Evolutionary conservation across 345 rosid species (phyloP), one percentile per base, ranked within the genome.

Genomic region (Viola odorata): DNA sequence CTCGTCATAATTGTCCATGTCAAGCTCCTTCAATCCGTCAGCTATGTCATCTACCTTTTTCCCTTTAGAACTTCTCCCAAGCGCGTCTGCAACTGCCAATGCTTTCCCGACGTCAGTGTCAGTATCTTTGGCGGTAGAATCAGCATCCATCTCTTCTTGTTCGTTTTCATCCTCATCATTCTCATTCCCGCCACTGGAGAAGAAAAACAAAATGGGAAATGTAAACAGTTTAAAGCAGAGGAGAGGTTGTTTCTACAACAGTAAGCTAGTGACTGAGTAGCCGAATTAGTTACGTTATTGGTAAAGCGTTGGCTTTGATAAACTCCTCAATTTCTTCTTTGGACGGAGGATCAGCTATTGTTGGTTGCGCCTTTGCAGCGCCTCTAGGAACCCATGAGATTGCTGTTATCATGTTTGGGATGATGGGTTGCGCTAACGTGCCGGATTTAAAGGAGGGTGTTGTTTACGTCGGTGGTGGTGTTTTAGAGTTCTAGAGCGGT

Each of bases 371-470:
- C 72, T 83, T 90, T 10, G 85, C 57, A 51, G 82, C 82, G 44
- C 97, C 97, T 80, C 81, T 90, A 15, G 97, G 97, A 12, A 94
- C 77, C 97, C 97, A 94, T 54, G 97, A 80, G 3, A 85, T 61
- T 42, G 95, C 76, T 7, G 92, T 78, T 69, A 94, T 94, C 99
- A 94, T 90, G 56, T 53, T 84, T 67, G 32, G 32, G 32, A 23
- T 23, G 32, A 1, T 23, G 32, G 32, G 32, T 23, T 23, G 32
- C 32, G 32, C 32, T 23, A 23, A 23, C 1, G 32, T 23, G 32
- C 32, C 32, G 32, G 32, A 23, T 0, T 2, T 23, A 23, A 23
- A 23, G 32, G 32, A 23, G 32, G 2, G 32, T 23, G 1, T 23
- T 23, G 32, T 23, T 23, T 23, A 23, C 32, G 32, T 1, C 2